phyloP scores from a whole-genome alignment of 1,139 yeast species.

The Williopsis jadinii region DNA sequence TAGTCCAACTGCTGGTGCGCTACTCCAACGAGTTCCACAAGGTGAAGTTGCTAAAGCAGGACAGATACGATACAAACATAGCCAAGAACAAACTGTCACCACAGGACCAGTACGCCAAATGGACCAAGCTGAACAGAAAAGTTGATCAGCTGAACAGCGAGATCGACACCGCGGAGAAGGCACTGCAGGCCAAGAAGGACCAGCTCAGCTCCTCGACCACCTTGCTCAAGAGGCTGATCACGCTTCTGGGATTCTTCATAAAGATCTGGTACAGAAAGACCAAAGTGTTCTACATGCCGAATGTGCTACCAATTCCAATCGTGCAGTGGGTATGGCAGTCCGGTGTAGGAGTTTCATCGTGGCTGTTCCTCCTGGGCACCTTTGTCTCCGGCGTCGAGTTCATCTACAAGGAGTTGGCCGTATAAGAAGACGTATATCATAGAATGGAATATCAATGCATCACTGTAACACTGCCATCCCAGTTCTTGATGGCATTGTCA shows the following conservation, averaged over 20 bases:
- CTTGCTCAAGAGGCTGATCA: conserved; percentile 11
- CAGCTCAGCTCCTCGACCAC: conserved; percentile 26
- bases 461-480: conserved; percentile 36
- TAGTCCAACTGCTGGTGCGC: background rate
- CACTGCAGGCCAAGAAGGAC: conserved; percentile 2
- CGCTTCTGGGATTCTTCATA: conserved; percentile 18
- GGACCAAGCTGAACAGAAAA: conserved; percentile 88
- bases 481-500: conserved; percentile 63
- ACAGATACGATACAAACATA: conserved; percentile 40
- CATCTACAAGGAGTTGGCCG: conserved; percentile 2
- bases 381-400: conserved; percentile 9
- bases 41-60: conserved; percentile 34
- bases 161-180: conserved; percentile 49
- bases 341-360: conserved; percentile 33
- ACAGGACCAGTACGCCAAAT: conserved; percentile 89
- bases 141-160: conserved; percentile 41
- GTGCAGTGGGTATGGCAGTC: conserved; percentile 1
- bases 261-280: conserved; percentile 51
- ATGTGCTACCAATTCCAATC: conserved; percentile 27
- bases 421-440: background rate
- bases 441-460: background rate
- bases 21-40: conserved; percentile 16
- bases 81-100: conserved; percentile 66
- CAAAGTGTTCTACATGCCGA: conserved; percentile 56
- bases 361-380: conserved; percentile 13